Evolutionary conservation across 2,329 filamentous ascomycete genomes (phyloP), one percentile per base, ranked within the genome.

Genomic region (Tympanopsis confertula): DNA sequence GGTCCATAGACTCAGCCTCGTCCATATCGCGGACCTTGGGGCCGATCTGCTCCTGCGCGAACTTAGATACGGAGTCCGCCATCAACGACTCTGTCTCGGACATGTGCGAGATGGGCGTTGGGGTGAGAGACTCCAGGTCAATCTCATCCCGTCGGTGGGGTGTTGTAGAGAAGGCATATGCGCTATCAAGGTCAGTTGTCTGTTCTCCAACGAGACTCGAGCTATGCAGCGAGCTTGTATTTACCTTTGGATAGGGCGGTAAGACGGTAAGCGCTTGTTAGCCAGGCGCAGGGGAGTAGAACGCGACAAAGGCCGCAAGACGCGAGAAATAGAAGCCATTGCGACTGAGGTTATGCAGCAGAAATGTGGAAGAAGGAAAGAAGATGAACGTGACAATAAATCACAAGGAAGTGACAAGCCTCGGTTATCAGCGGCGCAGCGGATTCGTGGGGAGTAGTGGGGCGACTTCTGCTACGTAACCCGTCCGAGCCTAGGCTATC

Each of bases 11-110:
- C 61, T 86, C 81, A 5, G 70, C 69, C 59, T 86, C 81, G 47
- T 86, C 81, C 81, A 86, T 86, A 5, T 81, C 79, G 14, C 81
- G 71, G 3, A 78, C 79, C 51, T 81, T 82, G 19, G 81, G 81
- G 18, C 76, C 68, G 42, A 86, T 74, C 32, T 74, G 65, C 40
- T 84, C 78, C 45, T 70, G 68, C 20, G 81, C 78, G 49, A 85
- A 85, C 53, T 82, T 82, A 39, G 71, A 70, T 5, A 86, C 80
- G 1, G 74, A 69, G 30, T 86, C 81, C 38, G 71, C 68, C 72
- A 86, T 81, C 52, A 82, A 64, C 20, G 65, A 50, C 55, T 86
- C 81, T 36, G 75, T 81, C 55, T 85, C 81, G 46, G 76, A 82
- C 45, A 83, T 62, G 53, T 81, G 77, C 32, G 78, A 75, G 53